These are phyloP conservation scores for Tribonema minus DNA, from an alignment of 108 stramenopile species.

Conservation along the genomic window DNA sequence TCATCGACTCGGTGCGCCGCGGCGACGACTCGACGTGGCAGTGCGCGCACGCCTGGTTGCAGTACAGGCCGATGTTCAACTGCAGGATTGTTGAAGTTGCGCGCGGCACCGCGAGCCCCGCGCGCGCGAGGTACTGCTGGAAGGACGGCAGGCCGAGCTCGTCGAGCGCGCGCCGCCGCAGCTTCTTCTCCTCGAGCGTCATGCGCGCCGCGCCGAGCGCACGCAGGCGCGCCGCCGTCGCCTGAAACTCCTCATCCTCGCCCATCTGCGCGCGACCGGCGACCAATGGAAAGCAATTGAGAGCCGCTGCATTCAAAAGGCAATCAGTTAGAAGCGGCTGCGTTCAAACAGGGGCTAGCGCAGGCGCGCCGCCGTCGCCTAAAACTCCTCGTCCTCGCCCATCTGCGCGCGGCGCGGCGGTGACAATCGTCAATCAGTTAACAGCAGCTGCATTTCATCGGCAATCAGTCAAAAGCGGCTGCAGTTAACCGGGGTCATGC, in stretches of 20 bases:
- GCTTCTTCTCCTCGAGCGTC: slow-evolving; percentile 73
- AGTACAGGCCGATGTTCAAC: slow-evolving; percentile 94
- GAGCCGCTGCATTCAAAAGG: too few species aligned
- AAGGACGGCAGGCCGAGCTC: slow-evolving; percentile 75
- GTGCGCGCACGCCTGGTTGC: slow-evolving; percentile 72
- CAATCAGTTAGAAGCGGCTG: too few species aligned
- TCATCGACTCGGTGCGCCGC: slow-evolving; percentile 72
- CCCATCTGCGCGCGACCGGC: background rate
- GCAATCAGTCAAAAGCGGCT: slow-evolving; percentile 52
- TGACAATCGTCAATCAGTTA: too few species aligned
- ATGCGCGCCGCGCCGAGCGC: slow-evolving; percentile 63
- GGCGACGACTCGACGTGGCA: slow-evolving; percentile 79
- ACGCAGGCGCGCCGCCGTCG: slow-evolving; percentile 49
- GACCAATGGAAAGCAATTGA: too few species aligned
- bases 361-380: slow-evolving; percentile 48
- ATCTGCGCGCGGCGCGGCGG: background rate
- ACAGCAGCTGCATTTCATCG: too few species aligned
- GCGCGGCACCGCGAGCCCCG: slow-evolving; percentile 22
- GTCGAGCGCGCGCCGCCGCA: slow-evolving; percentile 76
- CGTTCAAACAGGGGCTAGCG: too few species aligned
- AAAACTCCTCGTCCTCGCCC: slow-evolving; percentile 31
- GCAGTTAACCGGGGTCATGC: slow-evolving; percentile 63
- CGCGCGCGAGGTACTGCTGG: slow-evolving; percentile 59
- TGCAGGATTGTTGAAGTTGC: slow-evolving; percentile 65
- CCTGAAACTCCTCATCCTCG: slow-evolving; percentile 30